Evolutionary conservation across 2,329 filamentous ascomycete genomes (phyloP).

Genomic region (Leptographium radiaticola): DNA sequence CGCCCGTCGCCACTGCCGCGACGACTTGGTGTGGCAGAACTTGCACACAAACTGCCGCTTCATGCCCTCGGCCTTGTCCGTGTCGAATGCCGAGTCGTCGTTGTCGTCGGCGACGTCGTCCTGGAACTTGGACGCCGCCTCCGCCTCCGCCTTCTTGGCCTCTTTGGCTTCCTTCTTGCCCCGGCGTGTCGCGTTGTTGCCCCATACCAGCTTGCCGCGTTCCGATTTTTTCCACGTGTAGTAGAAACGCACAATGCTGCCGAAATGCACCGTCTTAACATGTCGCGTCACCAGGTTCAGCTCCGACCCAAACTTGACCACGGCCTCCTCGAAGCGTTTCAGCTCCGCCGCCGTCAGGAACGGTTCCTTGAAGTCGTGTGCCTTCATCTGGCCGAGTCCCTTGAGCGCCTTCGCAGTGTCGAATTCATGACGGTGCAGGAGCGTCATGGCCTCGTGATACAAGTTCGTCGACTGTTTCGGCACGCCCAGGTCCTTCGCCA

Average conservation of each 20-base stretch:
- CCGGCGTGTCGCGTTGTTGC: constrained; percentile 73
- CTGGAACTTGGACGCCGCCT: constrained; percentile 56
- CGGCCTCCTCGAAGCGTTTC: constrained; percentile 85
- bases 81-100: constrained; percentile 93
- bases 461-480: constrained; percentile 72
- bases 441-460: constrained; percentile 66
- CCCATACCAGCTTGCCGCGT: constrained; percentile 79
- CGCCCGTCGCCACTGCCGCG: constrained; percentile 83
- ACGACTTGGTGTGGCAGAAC: constrained; percentile 70
- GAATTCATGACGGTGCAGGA: constrained; percentile 61
- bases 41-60: constrained; percentile 88
- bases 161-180: constrained; percentile 82
- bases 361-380: constrained; percentile 70
- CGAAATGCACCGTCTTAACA: constrained; percentile 68
- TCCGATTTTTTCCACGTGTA: constrained; percentile 97
- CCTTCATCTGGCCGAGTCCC: constrained; percentile 54
- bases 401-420: constrained; percentile 58
- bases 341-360: constrained; percentile 64
- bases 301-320: constrained; percentile 84
- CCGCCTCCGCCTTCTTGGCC: constrained; percentile 57
- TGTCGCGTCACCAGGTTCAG: constrained; percentile 71
- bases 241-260: constrained; percentile 80
- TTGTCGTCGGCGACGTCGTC: constrained; percentile 87
- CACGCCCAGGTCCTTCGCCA: constrained; percentile 57
- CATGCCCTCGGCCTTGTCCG: constrained; percentile 63